phyloP scores from a whole-genome alignment of 2,329 filamentous ascomycete species.

The Acarospora socialis region DNA sequence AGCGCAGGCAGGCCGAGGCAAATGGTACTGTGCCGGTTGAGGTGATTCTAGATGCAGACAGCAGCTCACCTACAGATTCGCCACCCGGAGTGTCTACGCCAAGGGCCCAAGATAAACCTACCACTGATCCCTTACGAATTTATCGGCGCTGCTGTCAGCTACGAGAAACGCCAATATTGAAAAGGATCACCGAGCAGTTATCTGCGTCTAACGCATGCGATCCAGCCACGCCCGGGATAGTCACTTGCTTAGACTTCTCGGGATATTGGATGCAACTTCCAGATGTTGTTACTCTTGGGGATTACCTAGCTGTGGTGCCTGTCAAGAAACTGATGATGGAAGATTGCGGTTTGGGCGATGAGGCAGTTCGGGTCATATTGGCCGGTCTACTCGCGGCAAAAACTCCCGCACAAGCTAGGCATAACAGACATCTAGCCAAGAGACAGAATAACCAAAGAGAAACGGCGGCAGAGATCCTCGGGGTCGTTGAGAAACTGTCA shows the following conservation, averaged over 20 bases:
- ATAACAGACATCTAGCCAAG: conserved; percentile 29
- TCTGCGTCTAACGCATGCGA: conserved; percentile 53
- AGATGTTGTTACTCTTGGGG: conserved; percentile 75
- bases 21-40: conserved; percentile 81
- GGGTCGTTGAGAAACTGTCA: conserved; percentile 72
- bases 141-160: conserved; percentile 91
- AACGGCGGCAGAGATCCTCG: conserved; percentile 28
- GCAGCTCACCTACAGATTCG: conserved; percentile 10
- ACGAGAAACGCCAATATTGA: conserved; percentile 80
- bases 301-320: conserved; percentile 87
- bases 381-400: conserved; percentile 74
- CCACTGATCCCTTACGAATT: conserved; percentile 80
- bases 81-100: conserved; percentile 18
- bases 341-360: conserved; percentile 74
- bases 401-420: conserved; percentile 43
- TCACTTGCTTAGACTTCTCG: conserved; percentile 69
- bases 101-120: conserved; percentile 53
- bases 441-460: conserved; percentile 21
- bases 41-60: conserved; percentile 46
- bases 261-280: conserved; percentile 70
- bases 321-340: conserved; percentile 76
- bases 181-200: conserved; percentile 82
- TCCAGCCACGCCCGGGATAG: conserved; percentile 52
- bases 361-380: conserved; percentile 72
- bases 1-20: conserved; percentile 67